Base-by-base conservation (phyloP, 1,284 basidiomycete genomes). In the Baeospora myosura region DNA sequence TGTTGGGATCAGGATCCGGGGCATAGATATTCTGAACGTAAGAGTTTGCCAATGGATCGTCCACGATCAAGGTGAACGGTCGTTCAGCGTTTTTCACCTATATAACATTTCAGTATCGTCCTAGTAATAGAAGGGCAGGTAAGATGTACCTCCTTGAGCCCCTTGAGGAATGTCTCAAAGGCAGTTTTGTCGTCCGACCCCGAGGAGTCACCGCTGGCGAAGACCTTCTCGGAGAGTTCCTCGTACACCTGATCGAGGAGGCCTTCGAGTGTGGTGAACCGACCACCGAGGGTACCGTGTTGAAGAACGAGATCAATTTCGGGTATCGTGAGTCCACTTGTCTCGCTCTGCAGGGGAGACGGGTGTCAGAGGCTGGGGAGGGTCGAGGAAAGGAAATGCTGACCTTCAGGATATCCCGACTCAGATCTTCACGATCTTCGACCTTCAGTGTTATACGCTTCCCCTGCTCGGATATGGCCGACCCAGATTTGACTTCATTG, bases 201-300 rank as follows among this genome's bases (percentile, higher is more conserved):
- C 2, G 60, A 54, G 1, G 84, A 77, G 55, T 93, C 90, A n/a
- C 87, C 87, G 1, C 71, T 67, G 11, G 82, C 74, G 56, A 95
- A 83, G n/a, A 88, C 82, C 56, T 96, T 97, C 51, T 88, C 83
- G 17, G 84, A 85, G 6, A 99, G 76, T 61, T 99, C 95, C 51
- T 96, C 94, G 66, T 95, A 94, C 12, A 98, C 79, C 59, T 98
- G 96, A 49, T 89, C 80, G 33, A 98, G 69, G 44, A 99, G 82
- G 25, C 96, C 96, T 64, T 98, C 96, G 18, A 98, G 71, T 1
- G 96, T 98, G 0, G 96, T 98, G 68, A 98, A 99, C 7, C 96
- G 78, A n/a, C 95, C 96, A 16, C 96, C 96, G 2, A 99, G 78
- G 0, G 96, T 98, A 10, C 96, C 96, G 2, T 92, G 82, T 44